A percentile compares a stretch with the other conserved stretches of the same genome.
Evolutionary conservation across 306 rosid species (phyloP).

Genomic region (Comarum palustre): DNA sequence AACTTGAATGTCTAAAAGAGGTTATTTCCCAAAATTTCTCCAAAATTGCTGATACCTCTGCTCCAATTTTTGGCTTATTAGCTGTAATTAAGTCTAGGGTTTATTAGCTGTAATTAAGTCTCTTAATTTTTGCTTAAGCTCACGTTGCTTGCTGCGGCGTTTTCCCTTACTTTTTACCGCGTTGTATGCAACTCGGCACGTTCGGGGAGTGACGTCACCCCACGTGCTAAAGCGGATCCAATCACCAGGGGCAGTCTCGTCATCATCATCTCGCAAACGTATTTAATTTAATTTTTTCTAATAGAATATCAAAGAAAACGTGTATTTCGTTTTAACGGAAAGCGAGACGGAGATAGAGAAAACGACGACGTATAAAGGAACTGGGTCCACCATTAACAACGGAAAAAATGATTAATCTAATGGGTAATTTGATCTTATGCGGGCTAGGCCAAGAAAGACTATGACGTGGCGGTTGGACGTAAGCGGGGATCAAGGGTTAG

Average conservation of each 20-base stretch:
- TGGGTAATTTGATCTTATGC: too few relatives aligned
- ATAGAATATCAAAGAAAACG: neutral
- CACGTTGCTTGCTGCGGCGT: conserved; percentile 13
- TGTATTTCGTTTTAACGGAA: conserved; percentile 1
- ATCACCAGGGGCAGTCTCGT: neutral
- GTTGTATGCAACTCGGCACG: neutral
- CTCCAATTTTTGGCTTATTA: neutral
- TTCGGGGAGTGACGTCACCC: neutral
- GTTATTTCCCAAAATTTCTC: too few relatives aligned
- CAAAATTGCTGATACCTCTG: neutral
- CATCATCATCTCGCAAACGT: too few relatives aligned
- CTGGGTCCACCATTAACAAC: too few relatives aligned
- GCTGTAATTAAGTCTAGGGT: neutral
- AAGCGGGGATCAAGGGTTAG: too few relatives aligned
- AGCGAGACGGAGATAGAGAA: conserved; percentile 8
- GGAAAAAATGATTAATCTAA: too few relatives aligned
- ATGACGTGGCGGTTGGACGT: too few relatives aligned
- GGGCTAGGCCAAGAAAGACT: too few relatives aligned
- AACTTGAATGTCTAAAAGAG: too few relatives aligned
- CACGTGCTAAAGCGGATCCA: neutral
- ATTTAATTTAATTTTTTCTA: too few relatives aligned
- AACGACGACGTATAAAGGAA: conserved; percentile 6
- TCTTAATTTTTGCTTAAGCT: too few relatives aligned
- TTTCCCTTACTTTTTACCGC: neutral
- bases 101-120: neutral